These are phyloP conservation scores for Tolypocladium amazonense DNA, from an alignment of 2,329 filamentous ascomycete genomes.

Conservation along the genomic window DNA sequence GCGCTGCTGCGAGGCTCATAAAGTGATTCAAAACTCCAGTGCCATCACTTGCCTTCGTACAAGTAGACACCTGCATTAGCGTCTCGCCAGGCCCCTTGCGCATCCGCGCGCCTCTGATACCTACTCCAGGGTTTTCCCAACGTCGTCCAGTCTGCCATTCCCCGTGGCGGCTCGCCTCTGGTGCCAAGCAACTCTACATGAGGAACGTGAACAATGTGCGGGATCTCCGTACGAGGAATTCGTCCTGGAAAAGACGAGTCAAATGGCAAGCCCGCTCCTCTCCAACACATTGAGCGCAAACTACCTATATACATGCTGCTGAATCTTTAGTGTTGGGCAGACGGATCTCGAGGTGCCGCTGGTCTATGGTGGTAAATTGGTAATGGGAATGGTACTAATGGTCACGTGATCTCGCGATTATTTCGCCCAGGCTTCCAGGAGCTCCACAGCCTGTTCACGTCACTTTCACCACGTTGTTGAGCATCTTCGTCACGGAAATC, in stretches of 20 bases:
- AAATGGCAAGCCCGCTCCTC: neutral
- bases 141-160: too few species aligned
- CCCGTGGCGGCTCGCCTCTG: too few species aligned
- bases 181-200: too few species aligned
- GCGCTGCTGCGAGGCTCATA: neutral
- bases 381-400: neutral
- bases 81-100: neutral
- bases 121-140: too few species aligned
- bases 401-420: slow-evolving; percentile 21
- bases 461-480: neutral
- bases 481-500: neutral
- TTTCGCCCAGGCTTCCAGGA: slow-evolving; percentile 4
- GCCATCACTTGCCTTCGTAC: too few species aligned
- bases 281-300: neutral
- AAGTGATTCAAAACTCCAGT: neutral
- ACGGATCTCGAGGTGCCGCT: neutral
- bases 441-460: neutral
- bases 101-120: neutral
- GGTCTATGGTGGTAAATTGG: neutral
- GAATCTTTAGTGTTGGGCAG: neutral
- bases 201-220: too few species aligned
- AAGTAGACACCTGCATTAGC: neutral
- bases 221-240: neutral
- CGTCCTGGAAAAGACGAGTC: neutral
- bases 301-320: neutral